Evolutionary conservation across 2,329 filamentous ascomycete genomes (phyloP).

Genomic region (Pyrenochaeta sp.): DNA sequence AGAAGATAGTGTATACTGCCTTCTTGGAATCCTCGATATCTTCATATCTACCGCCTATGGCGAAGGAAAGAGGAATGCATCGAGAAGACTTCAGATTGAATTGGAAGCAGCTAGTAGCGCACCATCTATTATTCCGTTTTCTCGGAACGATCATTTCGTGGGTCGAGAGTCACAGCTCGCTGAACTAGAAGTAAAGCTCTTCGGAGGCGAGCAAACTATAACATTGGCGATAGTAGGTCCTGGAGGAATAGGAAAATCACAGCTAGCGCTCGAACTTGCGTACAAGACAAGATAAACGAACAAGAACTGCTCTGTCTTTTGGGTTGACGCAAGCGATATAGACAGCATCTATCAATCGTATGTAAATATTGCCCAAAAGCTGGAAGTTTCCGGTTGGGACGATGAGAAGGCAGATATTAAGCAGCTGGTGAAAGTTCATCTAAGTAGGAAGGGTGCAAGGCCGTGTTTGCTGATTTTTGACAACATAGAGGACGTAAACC

Average conservation of each 20-base stretch:
- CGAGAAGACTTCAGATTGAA: constrained; percentile 19
- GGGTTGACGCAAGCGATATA: constrained; percentile 53
- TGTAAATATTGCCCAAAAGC: constrained; percentile 28
- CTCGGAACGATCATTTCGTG: constrained; percentile 34
- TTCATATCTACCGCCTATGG: constrained; percentile 23
- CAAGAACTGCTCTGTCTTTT: constrained; percentile 54
- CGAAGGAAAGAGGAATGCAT: constrained; percentile 28
- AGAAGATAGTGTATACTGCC: constrained; percentile 36
- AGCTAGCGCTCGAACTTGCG: constrained; percentile 49
- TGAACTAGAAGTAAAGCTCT: constrained; percentile 35
- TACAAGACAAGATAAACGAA: constrained; percentile 48
- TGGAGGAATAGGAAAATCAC: constrained; percentile 30
- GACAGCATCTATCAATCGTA: constrained; percentile 53
- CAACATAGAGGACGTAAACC: constrained; percentile 36
- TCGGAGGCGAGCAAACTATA: constrained; percentile 19
- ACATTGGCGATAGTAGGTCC: constrained; percentile 26
- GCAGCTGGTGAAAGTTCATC: constrained; percentile 24
- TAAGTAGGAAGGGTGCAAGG: constrained; percentile 3
- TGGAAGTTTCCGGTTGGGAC: constrained; percentile 36
- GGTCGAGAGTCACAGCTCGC: constrained; percentile 34
- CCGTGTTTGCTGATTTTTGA: constrained; percentile 25
- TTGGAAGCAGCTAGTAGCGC: constrained; percentile 15
- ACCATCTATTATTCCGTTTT: constrained; percentile 37
- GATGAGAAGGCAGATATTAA: constrained; percentile 22
- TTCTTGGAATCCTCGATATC: constrained; percentile 34